Evolutionary conservation across 2,329 filamentous ascomycete genomes (phyloP).

Genomic region (Coniella lustricola): DNA sequence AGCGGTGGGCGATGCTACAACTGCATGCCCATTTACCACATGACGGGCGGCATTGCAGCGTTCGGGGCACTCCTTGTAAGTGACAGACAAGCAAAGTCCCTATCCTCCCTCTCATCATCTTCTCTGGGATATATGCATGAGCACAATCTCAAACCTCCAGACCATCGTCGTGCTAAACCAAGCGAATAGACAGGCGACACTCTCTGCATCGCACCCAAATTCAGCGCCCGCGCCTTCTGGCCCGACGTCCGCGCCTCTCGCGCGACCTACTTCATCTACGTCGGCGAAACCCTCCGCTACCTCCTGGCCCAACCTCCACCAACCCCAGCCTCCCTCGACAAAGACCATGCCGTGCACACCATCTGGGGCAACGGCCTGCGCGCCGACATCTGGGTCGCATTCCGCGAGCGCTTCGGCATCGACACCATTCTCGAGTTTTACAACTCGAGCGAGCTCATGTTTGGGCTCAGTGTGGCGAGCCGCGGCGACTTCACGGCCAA

Average conservation of each 20-base stretch:
- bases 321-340: constrained; percentile 55
- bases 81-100: not conserved
- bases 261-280: constrained; percentile 68
- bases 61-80: constrained; percentile 49
- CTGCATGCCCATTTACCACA: constrained; percentile 73
- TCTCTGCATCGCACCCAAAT: constrained; percentile 57
- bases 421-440: constrained; percentile 65
- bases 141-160: too few species aligned
- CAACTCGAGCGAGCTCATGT: constrained; percentile 67
- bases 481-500: constrained; percentile 55
- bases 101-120: not conserved
- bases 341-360: constrained; percentile 47
- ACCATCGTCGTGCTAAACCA: constrained; percentile 21
- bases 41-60: constrained; percentile 58
- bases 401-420: constrained; percentile 57
- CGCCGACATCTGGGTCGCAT: constrained; percentile 61
- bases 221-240: constrained; percentile 67
- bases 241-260: constrained; percentile 58
- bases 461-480: constrained; percentile 53
- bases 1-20: constrained; percentile 60
- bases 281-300: constrained; percentile 71
- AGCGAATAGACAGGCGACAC: constrained; percentile 36
- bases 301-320: constrained; percentile 60
- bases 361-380: constrained; percentile 63
- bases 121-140: too few species aligned